A percentile compares a stretch with the other conserved stretches of the same genome.
Conservation (phyloP, 805 yeast species). For the Saturnispora ahearnii region DNA sequence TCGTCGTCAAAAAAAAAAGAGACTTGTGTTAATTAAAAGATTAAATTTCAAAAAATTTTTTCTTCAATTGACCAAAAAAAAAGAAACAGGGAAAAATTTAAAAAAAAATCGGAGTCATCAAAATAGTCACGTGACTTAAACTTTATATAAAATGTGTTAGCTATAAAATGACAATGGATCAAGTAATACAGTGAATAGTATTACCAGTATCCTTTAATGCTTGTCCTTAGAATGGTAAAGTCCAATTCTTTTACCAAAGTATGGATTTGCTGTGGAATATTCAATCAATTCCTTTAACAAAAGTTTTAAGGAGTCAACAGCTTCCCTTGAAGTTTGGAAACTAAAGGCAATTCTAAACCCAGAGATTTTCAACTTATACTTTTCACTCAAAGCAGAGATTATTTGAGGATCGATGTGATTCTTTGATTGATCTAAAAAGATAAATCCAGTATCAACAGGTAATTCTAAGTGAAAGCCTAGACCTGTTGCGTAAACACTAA, state of each 20-base stretch:
- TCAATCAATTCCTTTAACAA: conserved; percentile 52
- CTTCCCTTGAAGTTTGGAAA: conserved; percentile 48
- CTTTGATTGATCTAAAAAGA: conserved; percentile 53
- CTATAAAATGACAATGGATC: neutral
- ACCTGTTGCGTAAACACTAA: conserved; percentile 40
- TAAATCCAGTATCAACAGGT: conserved; percentile 80
- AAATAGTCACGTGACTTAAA: neutral
- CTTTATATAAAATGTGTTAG: neutral
- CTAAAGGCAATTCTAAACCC: conserved; percentile 81
- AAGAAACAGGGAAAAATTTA: neutral
- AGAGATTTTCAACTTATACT: conserved; percentile 53
- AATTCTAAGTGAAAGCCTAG: conserved; percentile 50
- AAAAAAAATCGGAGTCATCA: neutral
- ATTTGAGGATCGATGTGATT: conserved; percentile 47
- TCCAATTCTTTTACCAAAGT: conserved; percentile 15
- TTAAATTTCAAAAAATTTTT: neutral
- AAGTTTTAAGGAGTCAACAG: conserved; percentile 47
- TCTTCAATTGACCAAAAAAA: neutral
- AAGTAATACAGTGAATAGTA: neutral
- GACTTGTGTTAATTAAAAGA: neutral
- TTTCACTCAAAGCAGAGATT: conserved; percentile 31
- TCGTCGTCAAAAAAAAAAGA: neutral
- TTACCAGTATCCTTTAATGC: neutral
- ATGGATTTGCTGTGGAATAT: conserved; percentile 46
- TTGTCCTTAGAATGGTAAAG: conserved; percentile 12